phyloP scores from a whole-genome alignment of 441 rosid genomes.

The Gossypium schwendimanii region DNA sequence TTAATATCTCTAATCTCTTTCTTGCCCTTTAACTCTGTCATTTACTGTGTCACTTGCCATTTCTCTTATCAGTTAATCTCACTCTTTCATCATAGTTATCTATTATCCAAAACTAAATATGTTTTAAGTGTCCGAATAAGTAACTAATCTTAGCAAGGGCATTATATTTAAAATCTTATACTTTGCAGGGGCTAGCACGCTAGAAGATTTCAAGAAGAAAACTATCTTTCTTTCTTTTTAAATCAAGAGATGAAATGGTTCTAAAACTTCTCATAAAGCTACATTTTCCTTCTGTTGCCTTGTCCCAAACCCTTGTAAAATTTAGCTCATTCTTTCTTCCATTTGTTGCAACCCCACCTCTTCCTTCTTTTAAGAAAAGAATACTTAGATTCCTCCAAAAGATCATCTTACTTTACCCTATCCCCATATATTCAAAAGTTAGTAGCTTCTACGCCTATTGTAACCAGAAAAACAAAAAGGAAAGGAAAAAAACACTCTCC shows the following conservation, averaged over 20 bases:
- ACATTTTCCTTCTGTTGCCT: background rate
- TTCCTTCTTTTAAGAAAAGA: slow-evolving; percentile 24
- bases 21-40: slow-evolving; percentile 12
- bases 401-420: slow-evolving; percentile 18
- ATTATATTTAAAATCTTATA: background rate
- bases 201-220: too few species aligned
- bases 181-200: too few species aligned
- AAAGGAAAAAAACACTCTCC: background rate
- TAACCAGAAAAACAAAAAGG: slow-evolving; percentile 11
- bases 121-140: background rate
- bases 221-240: background rate
- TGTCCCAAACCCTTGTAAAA: slow-evolving; percentile 12
- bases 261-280: slow-evolving; percentile 16
- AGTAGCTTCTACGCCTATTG: slow-evolving; percentile 18
- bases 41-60: slow-evolving; percentile 1
- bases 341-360: slow-evolving; percentile 18
- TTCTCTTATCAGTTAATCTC: background rate
- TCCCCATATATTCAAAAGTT: slow-evolving; percentile 13
- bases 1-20: slow-evolving; percentile 1
- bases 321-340: slow-evolving; percentile 6
- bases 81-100: background rate
- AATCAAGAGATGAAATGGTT: slow-evolving; percentile 14
- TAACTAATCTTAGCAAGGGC: background rate
- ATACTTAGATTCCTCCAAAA: slow-evolving; percentile 21
- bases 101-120: too few species aligned